phyloP scores from a whole-genome alignment of 2,329 filamentous ascomycete genomes.

The Aspergillus eucalypticola region DNA sequence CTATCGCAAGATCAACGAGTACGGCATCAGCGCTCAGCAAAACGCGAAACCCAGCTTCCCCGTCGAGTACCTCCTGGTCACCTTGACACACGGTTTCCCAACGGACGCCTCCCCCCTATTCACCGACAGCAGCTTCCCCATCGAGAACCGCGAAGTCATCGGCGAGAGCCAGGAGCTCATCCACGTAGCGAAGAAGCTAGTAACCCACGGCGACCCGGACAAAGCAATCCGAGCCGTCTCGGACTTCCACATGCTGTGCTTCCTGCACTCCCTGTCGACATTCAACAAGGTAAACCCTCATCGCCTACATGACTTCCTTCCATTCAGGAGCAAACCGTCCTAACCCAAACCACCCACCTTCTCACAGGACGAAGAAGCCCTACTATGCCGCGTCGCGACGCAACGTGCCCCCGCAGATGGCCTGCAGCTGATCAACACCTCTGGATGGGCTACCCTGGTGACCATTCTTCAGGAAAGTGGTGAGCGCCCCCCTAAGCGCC shows the following conservation, averaged over 20 bases:
- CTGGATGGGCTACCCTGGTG: slow-evolving; percentile 91
- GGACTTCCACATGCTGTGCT: slow-evolving; percentile 93
- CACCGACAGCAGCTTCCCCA: slow-evolving; percentile 70
- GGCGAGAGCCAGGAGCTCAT: slow-evolving; percentile 82
- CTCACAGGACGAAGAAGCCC: slow-evolving; percentile 79
- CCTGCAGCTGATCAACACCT: slow-evolving; percentile 78
- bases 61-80: slow-evolving; percentile 93
- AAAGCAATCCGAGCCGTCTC: slow-evolving; percentile 70
- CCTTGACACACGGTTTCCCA: slow-evolving; percentile 94
- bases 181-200: slow-evolving; percentile 67
- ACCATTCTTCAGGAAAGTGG: slow-evolving; percentile 94
- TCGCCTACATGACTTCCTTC: background rate
- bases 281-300: slow-evolving; percentile 71
- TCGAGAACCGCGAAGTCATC: slow-evolving; percentile 86
- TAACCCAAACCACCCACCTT: background rate
- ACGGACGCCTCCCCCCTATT: slow-evolving; percentile 76
- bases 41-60: slow-evolving; percentile 96
- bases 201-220: slow-evolving; percentile 62
- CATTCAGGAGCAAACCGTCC: background rate
- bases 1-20: slow-evolving; percentile 93
- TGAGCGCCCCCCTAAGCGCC: slow-evolving; percentile 87
- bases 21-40: slow-evolving; percentile 92
- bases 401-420: slow-evolving; percentile 78
- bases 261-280: slow-evolving; percentile 76
- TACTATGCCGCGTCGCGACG: slow-evolving; percentile 82